Base-by-base conservation (phyloP, 352 stramenopile genomes). In the Sclerospora graminicola region DNA sequence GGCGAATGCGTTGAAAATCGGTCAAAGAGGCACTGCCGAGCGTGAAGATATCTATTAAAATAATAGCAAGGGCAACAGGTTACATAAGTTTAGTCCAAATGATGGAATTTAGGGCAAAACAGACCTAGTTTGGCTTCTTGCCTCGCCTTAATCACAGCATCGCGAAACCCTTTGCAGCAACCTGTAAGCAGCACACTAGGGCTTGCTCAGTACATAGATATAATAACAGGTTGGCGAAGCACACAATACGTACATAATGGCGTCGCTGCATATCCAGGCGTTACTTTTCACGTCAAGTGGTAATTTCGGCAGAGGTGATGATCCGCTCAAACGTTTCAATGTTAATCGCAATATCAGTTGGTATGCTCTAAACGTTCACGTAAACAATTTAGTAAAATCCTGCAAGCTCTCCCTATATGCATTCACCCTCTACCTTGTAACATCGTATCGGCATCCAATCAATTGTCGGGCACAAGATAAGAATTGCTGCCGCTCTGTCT, bases 241-340 rank as follows among this genome's bases (percentile, higher is more conserved):
- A 26, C 21, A 13, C 28, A 2, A 30, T n/a, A 53, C 71, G 38
- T 51, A 88, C 75, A 88, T 70, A 36, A 81, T 74, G 14, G 76
- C 72, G 39, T 88, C 76, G 31, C 63, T 88, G 48, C 76, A 88
- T 42, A 88, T 85, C 76, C 76, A 88, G 8, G 65, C 46, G 34
- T 84, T 66, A 41, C 42, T 74, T 37, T 69, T 62, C 7, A 69
- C 45, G 31, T 83, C 65, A 40, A 84, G 47, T 0, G 66, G 59
- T 8, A 88, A 48, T 41, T 52, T 75, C 6, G 47, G 53, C 8
- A 88, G 34, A 6, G 72, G 68, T 26, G 45, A 69, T 8, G 54
- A 54, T 5, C 61, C 58, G 1, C 51, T 60, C 21, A 80, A 16
- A 13, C 78, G 60, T 34, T 85, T 74, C 26, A 88, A 19, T 3